A percentile compares a stretch with the other conserved stretches of the same genome.
These are phyloP conservation scores for Rhododendron vialii DNA, from an alignment of 148 eudicot species.

Conservation along the genomic window DNA sequence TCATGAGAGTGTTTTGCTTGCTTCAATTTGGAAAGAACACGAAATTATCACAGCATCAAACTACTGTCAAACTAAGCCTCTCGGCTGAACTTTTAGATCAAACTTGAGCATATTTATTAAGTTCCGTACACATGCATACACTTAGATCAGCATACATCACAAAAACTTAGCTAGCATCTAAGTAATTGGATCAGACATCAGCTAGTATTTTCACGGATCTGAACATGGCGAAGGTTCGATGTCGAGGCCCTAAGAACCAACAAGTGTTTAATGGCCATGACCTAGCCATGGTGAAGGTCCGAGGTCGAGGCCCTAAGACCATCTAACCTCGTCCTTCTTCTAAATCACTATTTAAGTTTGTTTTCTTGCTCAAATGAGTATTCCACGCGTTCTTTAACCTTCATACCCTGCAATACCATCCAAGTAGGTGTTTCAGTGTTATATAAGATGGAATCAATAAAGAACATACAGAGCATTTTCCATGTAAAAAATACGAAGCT, in stretches of 20 bases:
- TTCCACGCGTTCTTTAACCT: not conserved
- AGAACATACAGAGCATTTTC: not conserved
- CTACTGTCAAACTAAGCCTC: too few species aligned
- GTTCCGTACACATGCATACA: not conserved
- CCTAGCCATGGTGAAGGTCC: constrained; percentile 6
- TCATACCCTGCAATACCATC: constrained; percentile 3
- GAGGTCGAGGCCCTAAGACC: constrained; percentile 3
- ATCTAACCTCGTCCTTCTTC: not conserved
- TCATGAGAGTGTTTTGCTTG: not conserved
- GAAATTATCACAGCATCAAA: not conserved
- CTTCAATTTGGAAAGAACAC: not conserved
- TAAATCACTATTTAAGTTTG: not conserved
- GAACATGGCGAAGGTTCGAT: not conserved
- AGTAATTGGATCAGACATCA: not conserved
- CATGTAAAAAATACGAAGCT: not conserved
- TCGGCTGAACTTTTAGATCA: not conserved
- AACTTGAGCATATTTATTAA: not conserved
- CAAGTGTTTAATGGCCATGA: not conserved
- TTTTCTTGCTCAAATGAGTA: constrained; percentile 15
- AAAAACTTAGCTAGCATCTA: too few species aligned
- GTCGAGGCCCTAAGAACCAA: not conserved
- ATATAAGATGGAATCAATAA: not conserved
- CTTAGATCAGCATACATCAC: not conserved
- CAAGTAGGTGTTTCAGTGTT: not conserved
- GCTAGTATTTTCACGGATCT: not conserved